Evolutionary conservation across 345 rosid genomes (phyloP), one percentile per base, ranked within the genome.

Genomic region (Balakata baccata): DNA sequence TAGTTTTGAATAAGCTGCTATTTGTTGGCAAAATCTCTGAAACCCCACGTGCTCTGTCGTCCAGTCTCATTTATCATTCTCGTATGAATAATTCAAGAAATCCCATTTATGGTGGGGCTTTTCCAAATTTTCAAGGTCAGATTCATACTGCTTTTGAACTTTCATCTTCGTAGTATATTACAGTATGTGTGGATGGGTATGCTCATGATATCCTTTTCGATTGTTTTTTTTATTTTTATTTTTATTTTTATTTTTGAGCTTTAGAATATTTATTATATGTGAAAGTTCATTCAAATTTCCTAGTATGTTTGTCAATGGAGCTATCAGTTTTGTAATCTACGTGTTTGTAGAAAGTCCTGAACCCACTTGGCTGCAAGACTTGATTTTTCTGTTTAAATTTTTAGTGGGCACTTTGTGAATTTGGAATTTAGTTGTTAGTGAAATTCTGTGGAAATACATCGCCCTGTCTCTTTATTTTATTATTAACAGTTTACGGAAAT

Each of bases 81-180:
- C n/a, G n/a, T 66, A 64, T 43, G 52, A 57, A 17, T 41, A 45
- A 49, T 60, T 71, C 77, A 8, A 59, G 50, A 16, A 50, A 37
- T 65, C 61, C 50, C 13, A 20, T 63, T 47, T 39, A 46, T 11
- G 69, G 49, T 66, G 74, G 71, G 29, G 54, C 60, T n/a, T 56
- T 37, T n/a, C 74, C 81, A 47, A 64, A 39, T 43, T 52, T 77
- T 52, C 81, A 66, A 74, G 83, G 83, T 81, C 22, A 38, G 81
- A 22, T 71, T 54, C 66, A 4, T 11, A 0, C 20, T 57, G 45
- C 45, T 68, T 22, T 29, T 51, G 0, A n/a, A 49, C 6, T 51
- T 49, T 16, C 34, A 7, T 59, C n/a, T 37, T 38, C 17, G 39
- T 53, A 7, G 8, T 25, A 37, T 62, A 18, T 37, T 16, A 4